Base-by-base conservation (phyloP, 2,329 filamentous ascomycete genomes). In the Xylariaceae sp. region DNA sequence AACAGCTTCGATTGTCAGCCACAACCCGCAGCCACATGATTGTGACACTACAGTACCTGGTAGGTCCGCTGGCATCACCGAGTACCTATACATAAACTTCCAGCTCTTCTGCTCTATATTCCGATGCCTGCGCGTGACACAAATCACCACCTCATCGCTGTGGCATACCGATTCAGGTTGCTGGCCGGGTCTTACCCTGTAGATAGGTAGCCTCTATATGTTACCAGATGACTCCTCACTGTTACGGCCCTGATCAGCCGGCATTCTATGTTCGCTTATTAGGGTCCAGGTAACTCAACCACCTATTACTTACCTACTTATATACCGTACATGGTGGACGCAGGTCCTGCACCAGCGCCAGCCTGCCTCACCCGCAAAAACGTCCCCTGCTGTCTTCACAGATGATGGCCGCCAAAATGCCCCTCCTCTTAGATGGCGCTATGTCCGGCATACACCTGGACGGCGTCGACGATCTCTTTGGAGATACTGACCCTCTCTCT, bases 391-490 rank as follows among this genome's bases (percentile, higher is more conserved):
- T 15, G 15, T 15, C 37, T 19, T 40, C 45, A 18, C 54, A 39
- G 41, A 73, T 74, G 71, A 65, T 69, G 49, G 64, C 68, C 52
- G 65, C 68, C 60, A 71, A 70, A 61, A 76, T 76, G 72, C 74
- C 75, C 39, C 69, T 77, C 57, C 81, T 81, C 66, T 74, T 83
- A 70, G 81, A 81, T 49, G 73, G 76, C 49, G 71, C 70, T 57
- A 78, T 84, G 79, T 74, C 80, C 67, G 71, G 76, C 55, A 78
- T 84, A 79, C 74, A 76, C 52, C 72, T 82, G 61, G 74, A 85
- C 62, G 81, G 84, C 61, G 84, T 87, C 40, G 84, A 88, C 65
- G 88, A 92, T 67, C 77, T 92, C 32, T 92, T 92, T 68, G 87
- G 85, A 36, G 87, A 90, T 67, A 80, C 84, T 59, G 80, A 83